Conservation (phyloP, 2,329 filamentous ascomycete species). For the Metarhizium humberi region DNA sequence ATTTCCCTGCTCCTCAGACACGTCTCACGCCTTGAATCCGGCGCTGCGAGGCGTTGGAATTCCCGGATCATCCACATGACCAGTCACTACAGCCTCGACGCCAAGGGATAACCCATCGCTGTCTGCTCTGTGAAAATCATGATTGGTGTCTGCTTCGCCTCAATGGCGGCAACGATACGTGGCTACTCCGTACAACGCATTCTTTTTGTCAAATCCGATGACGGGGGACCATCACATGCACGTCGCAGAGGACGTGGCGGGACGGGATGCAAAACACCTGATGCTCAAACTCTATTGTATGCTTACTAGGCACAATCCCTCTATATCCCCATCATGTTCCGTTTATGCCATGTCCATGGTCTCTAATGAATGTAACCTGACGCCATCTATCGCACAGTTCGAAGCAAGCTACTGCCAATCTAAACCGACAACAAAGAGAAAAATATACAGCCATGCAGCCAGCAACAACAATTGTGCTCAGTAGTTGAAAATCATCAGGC, state of each 20-base stretch:
- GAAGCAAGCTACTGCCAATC: neutral
- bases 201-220: neutral
- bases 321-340: neutral
- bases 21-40: too few relatives aligned
- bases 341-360: too few relatives aligned
- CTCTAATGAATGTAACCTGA: neutral
- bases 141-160: too few relatives aligned
- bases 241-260: neutral
- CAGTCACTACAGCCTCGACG: too few relatives aligned
- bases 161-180: neutral
- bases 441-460: neutral
- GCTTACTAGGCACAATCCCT: neutral
- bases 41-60: too few relatives aligned
- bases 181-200: neutral
- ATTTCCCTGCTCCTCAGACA: too few relatives aligned
- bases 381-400: neutral
- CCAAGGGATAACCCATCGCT: too few relatives aligned
- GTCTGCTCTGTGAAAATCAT: too few relatives aligned
- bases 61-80: too few relatives aligned
- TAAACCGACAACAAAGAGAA: neutral
- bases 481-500: conserved; percentile 39
- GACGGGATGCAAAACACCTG: neutral
- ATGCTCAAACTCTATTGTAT: neutral
- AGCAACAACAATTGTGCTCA: neutral
- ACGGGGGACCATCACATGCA: neutral